A percentile compares a stretch with the other conserved stretches of the same genome.
Evolutionary conservation across 257 asterid species (phyloP).

Genomic region (Verbena officinalis): DNA sequence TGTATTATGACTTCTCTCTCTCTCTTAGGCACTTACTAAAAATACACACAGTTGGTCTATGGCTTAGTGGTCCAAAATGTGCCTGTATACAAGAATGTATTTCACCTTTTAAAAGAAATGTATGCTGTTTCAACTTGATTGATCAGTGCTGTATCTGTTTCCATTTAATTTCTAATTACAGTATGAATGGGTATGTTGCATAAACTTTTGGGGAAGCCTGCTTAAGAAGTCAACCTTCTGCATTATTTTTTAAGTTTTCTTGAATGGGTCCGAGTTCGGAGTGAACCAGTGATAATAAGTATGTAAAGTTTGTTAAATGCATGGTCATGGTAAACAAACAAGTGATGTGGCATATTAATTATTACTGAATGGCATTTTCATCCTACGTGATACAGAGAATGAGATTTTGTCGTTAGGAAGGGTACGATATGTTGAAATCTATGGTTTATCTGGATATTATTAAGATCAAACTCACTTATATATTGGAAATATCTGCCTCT

Average conservation of each 20-base stretch:
- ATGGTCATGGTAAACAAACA: constrained; percentile 1
- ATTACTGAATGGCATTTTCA: neutral
- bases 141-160: constrained; percentile 8
- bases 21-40: constrained; percentile 2
- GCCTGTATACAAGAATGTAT: constrained; percentile 4
- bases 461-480: neutral
- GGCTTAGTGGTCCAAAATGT: constrained; percentile 15
- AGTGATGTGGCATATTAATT: neutral
- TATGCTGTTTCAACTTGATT: constrained; percentile 14
- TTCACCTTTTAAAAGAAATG: constrained; percentile 5
- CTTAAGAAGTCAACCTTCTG: constrained; percentile 1
- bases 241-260: neutral
- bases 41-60: neutral
- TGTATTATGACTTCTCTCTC: constrained; percentile 9
- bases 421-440: neutral
- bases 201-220: neutral
- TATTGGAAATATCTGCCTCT: neutral
- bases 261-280: constrained; percentile 3
- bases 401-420: constrained; percentile 1
- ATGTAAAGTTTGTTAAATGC: neutral
- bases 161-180: constrained; percentile 14
- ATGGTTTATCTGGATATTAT: constrained; percentile 9
- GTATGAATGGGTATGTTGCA: constrained; percentile 14
- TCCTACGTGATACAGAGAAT: neutral
- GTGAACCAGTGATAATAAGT: neutral